Evolutionary conservation across 2,329 filamentous ascomycete species (phyloP), one percentile per base, ranked within the genome.

Genomic region (Colletotrichum tofieldiae): DNA sequence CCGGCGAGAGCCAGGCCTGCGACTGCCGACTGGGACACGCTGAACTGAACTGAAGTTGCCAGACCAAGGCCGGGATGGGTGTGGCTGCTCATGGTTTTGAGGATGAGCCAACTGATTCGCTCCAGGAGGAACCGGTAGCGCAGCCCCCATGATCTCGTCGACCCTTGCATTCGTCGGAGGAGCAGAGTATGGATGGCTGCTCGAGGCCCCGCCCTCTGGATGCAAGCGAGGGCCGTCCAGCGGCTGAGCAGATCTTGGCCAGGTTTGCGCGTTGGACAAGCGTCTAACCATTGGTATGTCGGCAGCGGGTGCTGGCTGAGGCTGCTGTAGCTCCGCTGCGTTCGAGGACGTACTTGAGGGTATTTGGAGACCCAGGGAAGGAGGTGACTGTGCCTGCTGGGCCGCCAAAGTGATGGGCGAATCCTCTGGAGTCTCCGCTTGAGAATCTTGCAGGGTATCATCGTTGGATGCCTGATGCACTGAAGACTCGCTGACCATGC

Each of bases 221-320:
- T 32, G 54, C 23, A 43, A 26, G 5, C 58, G 41, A 18, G 43
- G 18, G 71, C 62, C 23, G 6, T 76, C 63, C 35, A 71, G 60
- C 29, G 68, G 76, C 43, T 79, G 79, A 18, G 79, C 78, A 26
- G 75, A 78, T 23, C 79, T 81, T 32, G 88, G 87, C 87, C 88
- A 89, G 11, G 87, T 88, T 73, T 80, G 79, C 16, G 83, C 78
- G 71, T 81, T 83, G 23, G 81, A 82, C 37, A 81, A 58, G 23
- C 80, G 78, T 72, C 77, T 79, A 74, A 77, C 7, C 74, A 60
- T 18, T 7, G 71, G 61, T 14, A 61, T 49, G n/a, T 64, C 72
- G 32, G 65, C 61, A n/a, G 61, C 61, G 43, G 45, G n/a, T 18
- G 39, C n/a, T 32, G 45, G 23, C 16, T 65, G 70, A 26, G 59